Base-by-base conservation (phyloP, 169 alveolate species). In the Eimeria necatrix region DNA sequence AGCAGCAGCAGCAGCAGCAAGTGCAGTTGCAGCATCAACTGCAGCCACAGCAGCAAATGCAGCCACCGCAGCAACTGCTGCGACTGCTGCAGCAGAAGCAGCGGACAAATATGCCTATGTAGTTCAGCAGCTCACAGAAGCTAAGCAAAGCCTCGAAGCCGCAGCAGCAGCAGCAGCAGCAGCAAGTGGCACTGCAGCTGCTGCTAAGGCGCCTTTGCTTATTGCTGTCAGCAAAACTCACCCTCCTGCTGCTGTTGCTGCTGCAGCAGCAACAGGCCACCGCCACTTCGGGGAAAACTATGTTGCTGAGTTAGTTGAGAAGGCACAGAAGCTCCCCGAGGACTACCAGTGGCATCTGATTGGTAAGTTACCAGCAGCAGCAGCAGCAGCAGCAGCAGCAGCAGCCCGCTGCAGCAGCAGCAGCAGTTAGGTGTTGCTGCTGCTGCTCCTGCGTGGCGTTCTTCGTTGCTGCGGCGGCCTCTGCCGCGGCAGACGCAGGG, bases 281-380 rank as follows among this genome's bases (percentile, higher is more conserved):
- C 92, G 98, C 91, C 96, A 94, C 56, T 98, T 98, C 91, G 99
- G 99, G 8, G 99, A 98, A 96, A 98, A 98, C 91, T 98, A 98
- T 95, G 98, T 98, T 0, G 98, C 98, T 61, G 99, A 98, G 94
- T 92, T 98, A 71, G 80, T 98, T 16, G 96, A 90, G 81, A 98
- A 98, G 96, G 52, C 95, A 7, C 83, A 91, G 3, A 49, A 83
- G 51, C 94, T 98, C 1, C 98, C 98, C 32, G 84, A 86, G 49
- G 98, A 97, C 73, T 96, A 98, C 26, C 94, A 96, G 68, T 98
- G 99, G 99, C 99, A 98, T 96, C 96, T 98, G 89, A 98, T 98
- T 46, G 99, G 99, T 93, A 26, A 4, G 95, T 49, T 20, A 12
- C 4, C 68, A 56, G 22, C 68, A 56, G 20, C 68, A 18, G 20